phyloP scores from a whole-genome alignment of 352 stramenopile species.

The Globisporangium cylindrosporum region DNA sequence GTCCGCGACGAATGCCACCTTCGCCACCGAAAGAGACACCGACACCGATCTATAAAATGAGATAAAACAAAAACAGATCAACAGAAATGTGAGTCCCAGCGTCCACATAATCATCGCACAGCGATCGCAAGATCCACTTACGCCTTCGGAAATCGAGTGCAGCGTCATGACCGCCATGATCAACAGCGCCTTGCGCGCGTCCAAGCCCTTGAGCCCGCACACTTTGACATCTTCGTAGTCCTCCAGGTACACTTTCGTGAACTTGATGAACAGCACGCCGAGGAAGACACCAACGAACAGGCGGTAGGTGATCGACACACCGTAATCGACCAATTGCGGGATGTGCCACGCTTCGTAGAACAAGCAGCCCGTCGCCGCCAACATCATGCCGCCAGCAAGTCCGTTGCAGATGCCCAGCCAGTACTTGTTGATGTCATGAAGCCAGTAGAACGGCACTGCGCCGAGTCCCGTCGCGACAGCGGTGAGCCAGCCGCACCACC shows the following conservation, averaged over 20 bases:
- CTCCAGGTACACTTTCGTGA: conserved; percentile 93
- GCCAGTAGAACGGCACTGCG: conserved; percentile 94
- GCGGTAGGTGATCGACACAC: conserved; percentile 67
- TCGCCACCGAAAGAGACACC: conserved; percentile 96
- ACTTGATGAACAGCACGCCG: conserved; percentile 96
- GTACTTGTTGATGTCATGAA: conserved; percentile 91
- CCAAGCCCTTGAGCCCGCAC: conserved; percentile 65
- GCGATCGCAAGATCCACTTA: conserved; percentile 30
- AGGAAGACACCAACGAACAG: conserved; percentile 88
- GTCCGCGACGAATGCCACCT: conserved; percentile 90
- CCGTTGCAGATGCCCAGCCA: conserved; percentile 95
- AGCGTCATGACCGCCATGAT: conserved; percentile 99
- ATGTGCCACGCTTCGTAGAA: conserved; percentile 92
- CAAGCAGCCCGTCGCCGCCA: conserved; percentile 93
- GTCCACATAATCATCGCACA: neutral
- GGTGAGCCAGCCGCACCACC: conserved; percentile 98
- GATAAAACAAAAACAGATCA: neutral
- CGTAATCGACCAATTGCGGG: conserved; percentile 65
- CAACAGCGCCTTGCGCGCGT: conserved; percentile 92
- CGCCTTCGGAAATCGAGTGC: conserved; percentile 97
- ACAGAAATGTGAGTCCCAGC: neutral
- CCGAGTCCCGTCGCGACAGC: conserved; percentile 94
- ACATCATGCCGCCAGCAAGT: conserved; percentile 98
- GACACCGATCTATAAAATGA: conserved; percentile 80
- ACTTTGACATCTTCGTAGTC: conserved; percentile 95